Percentiles rank a stretch among this genome's conserved stretches.
Conservation (phyloP, 1,139 yeast genomes). For the Nematodospora anomalae region DNA sequence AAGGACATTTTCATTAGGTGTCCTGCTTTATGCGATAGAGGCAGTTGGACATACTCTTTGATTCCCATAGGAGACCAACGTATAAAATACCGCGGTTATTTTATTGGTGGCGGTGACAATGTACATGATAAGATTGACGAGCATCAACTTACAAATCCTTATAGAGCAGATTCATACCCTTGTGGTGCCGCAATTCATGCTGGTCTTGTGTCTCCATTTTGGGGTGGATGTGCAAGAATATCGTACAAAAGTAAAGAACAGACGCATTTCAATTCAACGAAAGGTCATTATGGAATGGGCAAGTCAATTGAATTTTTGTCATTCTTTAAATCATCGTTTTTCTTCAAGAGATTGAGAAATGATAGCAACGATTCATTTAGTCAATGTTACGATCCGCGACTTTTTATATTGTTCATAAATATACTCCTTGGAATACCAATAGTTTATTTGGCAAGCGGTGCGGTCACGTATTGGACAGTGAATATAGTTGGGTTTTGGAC, state of each 20-base stretch:
- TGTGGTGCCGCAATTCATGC: constrained; percentile 92
- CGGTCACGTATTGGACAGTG: constrained; percentile 61
- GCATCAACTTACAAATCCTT: constrained; percentile 51
- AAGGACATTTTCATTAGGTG: constrained; percentile 65
- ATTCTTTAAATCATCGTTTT: constrained; percentile 73
- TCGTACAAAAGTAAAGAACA: constrained; percentile 57
- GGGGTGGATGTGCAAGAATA: constrained; percentile 81
- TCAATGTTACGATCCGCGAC: constrained; percentile 69
- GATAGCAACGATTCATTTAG: constrained; percentile 21
- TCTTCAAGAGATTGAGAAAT: constrained; percentile 44
- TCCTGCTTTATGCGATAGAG: constrained; percentile 84
- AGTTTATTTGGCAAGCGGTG: constrained; percentile 55
- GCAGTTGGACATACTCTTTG: constrained; percentile 76
- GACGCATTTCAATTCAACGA: constrained; percentile 42
- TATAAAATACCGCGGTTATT: constrained; percentile 69
- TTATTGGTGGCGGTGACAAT: constrained; percentile 70
- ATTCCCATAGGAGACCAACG: constrained; percentile 70
- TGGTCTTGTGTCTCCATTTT: constrained; percentile 67
- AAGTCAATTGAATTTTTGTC: constrained; percentile 65
- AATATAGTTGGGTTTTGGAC: constrained; percentile 85
- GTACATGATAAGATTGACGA: constrained; percentile 15
- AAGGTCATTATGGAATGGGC: constrained; percentile 51
- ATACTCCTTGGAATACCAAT: constrained; percentile 61
- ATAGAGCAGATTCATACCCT: constrained; percentile 84
- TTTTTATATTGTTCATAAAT: constrained; percentile 55